These are phyloP conservation scores for Xerocomellus amylosporus DNA, from an alignment of 768 basidiomycete species.

Conservation along the genomic window DNA sequence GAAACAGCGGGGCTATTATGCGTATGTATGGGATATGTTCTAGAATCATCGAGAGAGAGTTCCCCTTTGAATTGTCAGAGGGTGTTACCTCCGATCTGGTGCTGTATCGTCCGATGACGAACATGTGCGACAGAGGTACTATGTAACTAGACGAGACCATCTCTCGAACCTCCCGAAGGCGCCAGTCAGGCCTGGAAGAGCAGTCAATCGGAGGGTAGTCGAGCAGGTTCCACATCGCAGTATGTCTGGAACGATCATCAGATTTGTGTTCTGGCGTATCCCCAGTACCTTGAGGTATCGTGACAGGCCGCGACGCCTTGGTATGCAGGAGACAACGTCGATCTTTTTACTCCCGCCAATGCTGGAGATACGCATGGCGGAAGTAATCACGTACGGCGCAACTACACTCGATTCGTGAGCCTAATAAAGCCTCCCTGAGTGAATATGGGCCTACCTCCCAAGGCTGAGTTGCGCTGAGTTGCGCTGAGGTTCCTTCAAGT, in stretches of 20 bases:
- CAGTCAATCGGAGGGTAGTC: slow-evolving; percentile 36
- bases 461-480: slow-evolving; percentile 17
- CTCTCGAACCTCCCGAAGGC: not conserved
- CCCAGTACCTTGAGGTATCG: slow-evolving; percentile 38
- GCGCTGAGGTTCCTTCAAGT: slow-evolving; percentile 25
- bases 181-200: not conserved
- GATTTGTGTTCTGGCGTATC: not conserved
- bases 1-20: not conserved
- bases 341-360: slow-evolving; percentile 39
- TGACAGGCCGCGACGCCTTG: slow-evolving; percentile 38
- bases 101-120: not conserved
- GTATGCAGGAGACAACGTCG: slow-evolving; percentile 40
- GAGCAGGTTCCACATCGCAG: slow-evolving; percentile 42
- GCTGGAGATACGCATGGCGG: slow-evolving; percentile 32
- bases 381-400: slow-evolving; percentile 35
- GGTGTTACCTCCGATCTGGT: not conserved
- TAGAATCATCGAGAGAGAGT: not conserved
- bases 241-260: slow-evolving; percentile 30
- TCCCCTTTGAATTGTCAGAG: not conserved
- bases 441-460: slow-evolving; percentile 29
- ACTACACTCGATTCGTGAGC: slow-evolving; percentile 13
- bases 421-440: not conserved
- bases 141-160: too few species aligned
- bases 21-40: not conserved
- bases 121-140: not conserved